These are phyloP conservation scores for Leccinum colubrinum DNA, from an alignment of 1,284 basidiomycete genomes.

Conservation along the genomic window DNA sequence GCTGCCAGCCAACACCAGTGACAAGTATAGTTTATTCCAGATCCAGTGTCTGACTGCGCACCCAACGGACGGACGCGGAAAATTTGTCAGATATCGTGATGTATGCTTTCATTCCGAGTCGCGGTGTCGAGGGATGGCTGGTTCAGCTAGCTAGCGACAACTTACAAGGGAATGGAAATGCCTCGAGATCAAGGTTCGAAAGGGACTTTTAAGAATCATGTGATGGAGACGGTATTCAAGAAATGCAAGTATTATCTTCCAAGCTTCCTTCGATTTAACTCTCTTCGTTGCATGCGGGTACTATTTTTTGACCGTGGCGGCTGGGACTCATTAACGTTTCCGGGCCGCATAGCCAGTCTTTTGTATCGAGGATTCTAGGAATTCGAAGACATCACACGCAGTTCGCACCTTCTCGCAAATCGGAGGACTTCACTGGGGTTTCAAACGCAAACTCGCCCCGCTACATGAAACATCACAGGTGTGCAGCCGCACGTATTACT, in stretches of 20 bases:
- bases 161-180: not conserved
- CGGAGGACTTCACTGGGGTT: not conserved
- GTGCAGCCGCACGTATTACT: not conserved
- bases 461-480: not conserved
- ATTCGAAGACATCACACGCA: not conserved
- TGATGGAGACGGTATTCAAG: not conserved
- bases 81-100: not conserved
- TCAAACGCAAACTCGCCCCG: not conserved
- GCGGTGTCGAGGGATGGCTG: not conserved
- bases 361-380: not conserved
- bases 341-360: not conserved
- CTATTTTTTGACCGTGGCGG: not conserved
- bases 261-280: not conserved
- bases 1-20: not conserved
- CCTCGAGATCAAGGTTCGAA: not conserved
- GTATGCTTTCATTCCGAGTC: not conserved
- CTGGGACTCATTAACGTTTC: not conserved
- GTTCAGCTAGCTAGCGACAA: not conserved
- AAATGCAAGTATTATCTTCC: not conserved
- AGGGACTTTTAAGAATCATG: not conserved
- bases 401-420: not conserved
- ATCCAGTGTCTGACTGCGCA: not conserved
- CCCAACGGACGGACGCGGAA: not conserved
- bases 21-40: not conserved
- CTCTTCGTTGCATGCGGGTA: not conserved